Percentiles rank a stretch among this genome's conserved stretches.
These are phyloP conservation scores for Tricholoma matsutake DNA, from an alignment of 768 basidiomycete genomes.

Conservation along the genomic window DNA sequence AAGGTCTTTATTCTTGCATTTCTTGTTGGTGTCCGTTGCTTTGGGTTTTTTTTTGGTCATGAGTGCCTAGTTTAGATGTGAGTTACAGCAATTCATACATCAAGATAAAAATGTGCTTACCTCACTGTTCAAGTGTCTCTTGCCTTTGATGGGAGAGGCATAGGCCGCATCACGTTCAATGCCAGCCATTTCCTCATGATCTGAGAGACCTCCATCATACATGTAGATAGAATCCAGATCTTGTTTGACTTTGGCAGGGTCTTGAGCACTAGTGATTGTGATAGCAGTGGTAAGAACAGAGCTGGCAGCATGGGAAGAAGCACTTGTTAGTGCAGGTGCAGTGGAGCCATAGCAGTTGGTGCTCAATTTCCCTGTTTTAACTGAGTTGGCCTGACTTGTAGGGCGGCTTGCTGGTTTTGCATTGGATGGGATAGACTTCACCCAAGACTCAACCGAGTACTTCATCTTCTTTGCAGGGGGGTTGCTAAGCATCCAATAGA, in stretches of 20 bases:
- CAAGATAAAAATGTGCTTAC: too few species aligned
- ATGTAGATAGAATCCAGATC: not conserved
- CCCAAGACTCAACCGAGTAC: too few species aligned
- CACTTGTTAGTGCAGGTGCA: not conserved
- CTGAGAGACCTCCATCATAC: not conserved
- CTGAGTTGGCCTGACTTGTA: too few species aligned
- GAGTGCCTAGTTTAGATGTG: not conserved
- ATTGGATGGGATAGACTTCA: too few species aligned
- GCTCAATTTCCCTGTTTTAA: too few species aligned
- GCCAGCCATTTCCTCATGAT: not conserved
- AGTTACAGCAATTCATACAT: not conserved
- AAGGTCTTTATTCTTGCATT: not conserved
- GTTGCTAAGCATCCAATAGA: too few species aligned
- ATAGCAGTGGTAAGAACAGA: not conserved
- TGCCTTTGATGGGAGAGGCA: too few species aligned
- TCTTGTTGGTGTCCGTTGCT: not conserved
- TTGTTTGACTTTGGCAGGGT: not conserved
- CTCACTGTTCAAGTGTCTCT: too few species aligned
- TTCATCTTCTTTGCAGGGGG: too few species aligned
- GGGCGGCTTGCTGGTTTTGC: too few species aligned
- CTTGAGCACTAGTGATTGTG: not conserved
- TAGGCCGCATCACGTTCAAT: too few species aligned
- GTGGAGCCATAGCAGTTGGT: not conserved
- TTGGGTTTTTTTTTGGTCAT: not conserved
- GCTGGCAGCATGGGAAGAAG: not conserved